phyloP scores from a whole-genome alignment of 441 rosid species.

The Populus hybrid region DNA sequence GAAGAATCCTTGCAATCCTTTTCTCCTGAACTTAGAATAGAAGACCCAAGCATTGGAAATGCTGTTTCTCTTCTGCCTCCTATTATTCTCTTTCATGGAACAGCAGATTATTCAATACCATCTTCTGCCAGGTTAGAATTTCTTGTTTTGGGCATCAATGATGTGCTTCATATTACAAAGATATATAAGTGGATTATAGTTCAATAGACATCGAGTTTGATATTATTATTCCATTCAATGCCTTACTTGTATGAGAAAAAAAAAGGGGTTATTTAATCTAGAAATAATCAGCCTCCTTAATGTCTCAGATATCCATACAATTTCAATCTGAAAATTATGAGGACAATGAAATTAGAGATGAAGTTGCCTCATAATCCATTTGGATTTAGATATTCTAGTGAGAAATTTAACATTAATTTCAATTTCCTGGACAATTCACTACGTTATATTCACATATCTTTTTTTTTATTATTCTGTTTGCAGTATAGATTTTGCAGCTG shows the following conservation, averaged over 20 bases:
- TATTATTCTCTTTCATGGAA: constrained; percentile 77
- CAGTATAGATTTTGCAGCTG: constrained; percentile 68
- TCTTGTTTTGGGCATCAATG: background rate
- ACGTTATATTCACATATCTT: background rate
- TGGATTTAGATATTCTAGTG: background rate
- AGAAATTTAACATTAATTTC: background rate
- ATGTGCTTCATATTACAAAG: background rate
- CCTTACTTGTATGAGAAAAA: too few relatives aligned
- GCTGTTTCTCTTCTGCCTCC: constrained; percentile 75
- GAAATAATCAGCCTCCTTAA: background rate
- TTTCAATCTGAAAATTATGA: background rate
- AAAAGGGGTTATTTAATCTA: too few relatives aligned
- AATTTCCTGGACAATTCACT: background rate
- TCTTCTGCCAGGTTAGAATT: constrained; percentile 71
- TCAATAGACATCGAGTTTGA: background rate
- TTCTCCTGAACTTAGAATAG: constrained; percentile 84
- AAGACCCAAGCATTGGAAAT: constrained; percentile 44
- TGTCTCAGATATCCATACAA: background rate
- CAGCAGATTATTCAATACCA: constrained; percentile 90
- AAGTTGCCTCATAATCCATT: background rate
- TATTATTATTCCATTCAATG: background rate
- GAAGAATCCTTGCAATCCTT: constrained; percentile 65
- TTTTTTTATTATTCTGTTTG: constrained; percentile 9
- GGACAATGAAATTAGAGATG: background rate
- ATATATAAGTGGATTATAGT: too few relatives aligned